Evolutionary conservation across 2,329 filamentous ascomycete species (phyloP).

Genomic region (Pestalotiopsis sp.): DNA sequence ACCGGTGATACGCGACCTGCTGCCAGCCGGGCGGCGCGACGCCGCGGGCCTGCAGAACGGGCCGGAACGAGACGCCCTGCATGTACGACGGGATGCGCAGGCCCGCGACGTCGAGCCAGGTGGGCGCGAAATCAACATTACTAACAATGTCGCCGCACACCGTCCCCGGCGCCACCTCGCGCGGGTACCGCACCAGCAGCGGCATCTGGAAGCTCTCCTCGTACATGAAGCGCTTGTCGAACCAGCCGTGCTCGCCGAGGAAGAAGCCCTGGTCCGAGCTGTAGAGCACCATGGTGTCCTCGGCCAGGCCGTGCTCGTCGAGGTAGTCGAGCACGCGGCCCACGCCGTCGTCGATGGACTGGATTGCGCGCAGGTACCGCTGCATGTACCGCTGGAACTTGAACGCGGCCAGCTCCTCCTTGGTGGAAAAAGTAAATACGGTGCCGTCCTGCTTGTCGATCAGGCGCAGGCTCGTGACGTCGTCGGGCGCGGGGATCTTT

Average conservation of each 20-base stretch:
- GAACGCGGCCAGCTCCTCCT: constrained; percentile 49
- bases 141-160: constrained; percentile 51
- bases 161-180: constrained; percentile 38
- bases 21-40: constrained; percentile 46
- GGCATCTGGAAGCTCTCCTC: constrained; percentile 61
- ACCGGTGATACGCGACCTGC: constrained; percentile 56
- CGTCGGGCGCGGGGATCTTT: constrained; percentile 25
- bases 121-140: constrained; percentile 58
- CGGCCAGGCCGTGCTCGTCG: constrained; percentile 40
- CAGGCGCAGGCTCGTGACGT: constrained; percentile 28
- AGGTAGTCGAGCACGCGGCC: constrained; percentile 50
- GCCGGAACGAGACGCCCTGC: constrained; percentile 50
- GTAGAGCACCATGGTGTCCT: constrained; percentile 56
- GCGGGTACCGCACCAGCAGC: constrained; percentile 50
- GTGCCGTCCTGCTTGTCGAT: constrained; percentile 49
- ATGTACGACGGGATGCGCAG: constrained; percentile 48
- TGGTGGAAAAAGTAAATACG: constrained; percentile 46
- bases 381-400: constrained; percentile 62
- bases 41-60: constrained; percentile 34
- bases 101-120: constrained; percentile 48
- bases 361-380: constrained; percentile 55
- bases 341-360: constrained; percentile 55
- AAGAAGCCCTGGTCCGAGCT: constrained; percentile 60
- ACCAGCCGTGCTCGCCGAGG: constrained; percentile 59
- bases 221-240: constrained; percentile 62